Percentiles rank a stretch among this genome's conserved stretches.
Evolutionary conservation across 2,329 filamentous ascomycete genomes (phyloP).

Genomic region (Diplodia sapinea): DNA sequence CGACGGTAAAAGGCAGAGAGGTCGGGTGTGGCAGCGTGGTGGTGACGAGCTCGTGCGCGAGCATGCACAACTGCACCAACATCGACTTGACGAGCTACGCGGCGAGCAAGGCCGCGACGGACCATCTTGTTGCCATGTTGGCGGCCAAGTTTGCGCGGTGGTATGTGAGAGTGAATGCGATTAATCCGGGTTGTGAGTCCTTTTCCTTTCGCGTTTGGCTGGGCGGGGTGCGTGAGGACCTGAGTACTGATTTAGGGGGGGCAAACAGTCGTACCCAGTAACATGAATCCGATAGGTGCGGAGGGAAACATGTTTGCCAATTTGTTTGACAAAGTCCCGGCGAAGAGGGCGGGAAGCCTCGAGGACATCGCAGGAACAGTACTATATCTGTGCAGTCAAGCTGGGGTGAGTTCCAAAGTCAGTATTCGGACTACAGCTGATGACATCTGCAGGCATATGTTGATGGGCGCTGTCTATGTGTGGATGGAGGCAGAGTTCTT

Average conservation of each 20-base stretch:
- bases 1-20: conserved; percentile 40
- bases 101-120: conserved; percentile 58
- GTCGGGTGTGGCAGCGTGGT: conserved; percentile 56
- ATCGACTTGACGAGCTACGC: conserved; percentile 61
- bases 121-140: conserved; percentile 58
- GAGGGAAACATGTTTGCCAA: conserved; percentile 51
- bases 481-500: conserved; percentile 50
- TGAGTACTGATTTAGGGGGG: neutral
- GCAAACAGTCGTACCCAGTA: conserved; percentile 50
- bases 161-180: conserved; percentile 53
- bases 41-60: conserved; percentile 59
- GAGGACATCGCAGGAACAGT: conserved; percentile 54
- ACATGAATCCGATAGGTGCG: conserved; percentile 53
- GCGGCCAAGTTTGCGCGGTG: conserved; percentile 56
- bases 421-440: conserved; percentile 37
- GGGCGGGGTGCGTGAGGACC: neutral
- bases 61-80: conserved; percentile 60
- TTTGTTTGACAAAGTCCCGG: conserved; percentile 47
- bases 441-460: conserved; percentile 50
- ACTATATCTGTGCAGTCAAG: conserved; percentile 45
- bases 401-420: neutral
- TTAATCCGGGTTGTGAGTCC: conserved; percentile 54
- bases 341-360: conserved; percentile 44
- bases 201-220: too few species aligned
- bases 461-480: conserved; percentile 48